Evolutionary conservation across 2,329 filamentous ascomycete species (phyloP), one percentile per base, ranked within the genome.

Genomic region (Ploettnerulaceae sp.): DNA sequence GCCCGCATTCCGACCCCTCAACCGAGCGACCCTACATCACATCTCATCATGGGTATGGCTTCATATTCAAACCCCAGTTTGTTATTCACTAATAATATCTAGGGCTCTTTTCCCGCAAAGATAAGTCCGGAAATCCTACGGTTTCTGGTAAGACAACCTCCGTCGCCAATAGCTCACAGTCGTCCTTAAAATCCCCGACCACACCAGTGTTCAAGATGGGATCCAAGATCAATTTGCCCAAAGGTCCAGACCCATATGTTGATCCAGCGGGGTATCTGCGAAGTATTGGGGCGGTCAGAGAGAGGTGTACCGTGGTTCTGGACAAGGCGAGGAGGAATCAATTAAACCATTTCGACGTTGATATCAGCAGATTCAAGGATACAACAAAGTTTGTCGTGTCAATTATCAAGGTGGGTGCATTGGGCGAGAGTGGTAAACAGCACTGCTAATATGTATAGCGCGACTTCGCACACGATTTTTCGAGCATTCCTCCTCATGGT

Each of bases 201-300:
- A 60, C 59, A 14, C 58, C 59, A 9, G 54, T 49, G 7, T 55
- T 57, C 43, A 52, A 55, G 38, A 63, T 63, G 59, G 42, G 54
- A 33, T 50, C 84, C 57, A 86, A 89, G 66, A 75, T 94, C 60
- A 79, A 89, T 54, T 77, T 97, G 37, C 87, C 91, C 39, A 84
- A 81, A 61, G 82, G 89, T 12, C 90, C 91, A 21, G 90, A 97
- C 68, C 90, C 91, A 60, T 77, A 84, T 52, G 74, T 91, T 57
- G 89, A 97, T 65, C 90, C 91, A 15, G 88, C 86, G 18, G 90
- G 83, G 51, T 97, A 97, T 68, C 77, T 98, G 61, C 82, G 87
- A 64, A 96, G 89, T 69, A 80, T 97, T 61, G 82, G 88, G 61
- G 82, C 93, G 21, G 89, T 98, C 20, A 78, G 93, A 53, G 89